Evolutionary conservation across 225 moss, liverwort and hornwort genomes (phyloP), one percentile per base, ranked within the genome.

Genomic region (Physcomitrium patens): DNA sequence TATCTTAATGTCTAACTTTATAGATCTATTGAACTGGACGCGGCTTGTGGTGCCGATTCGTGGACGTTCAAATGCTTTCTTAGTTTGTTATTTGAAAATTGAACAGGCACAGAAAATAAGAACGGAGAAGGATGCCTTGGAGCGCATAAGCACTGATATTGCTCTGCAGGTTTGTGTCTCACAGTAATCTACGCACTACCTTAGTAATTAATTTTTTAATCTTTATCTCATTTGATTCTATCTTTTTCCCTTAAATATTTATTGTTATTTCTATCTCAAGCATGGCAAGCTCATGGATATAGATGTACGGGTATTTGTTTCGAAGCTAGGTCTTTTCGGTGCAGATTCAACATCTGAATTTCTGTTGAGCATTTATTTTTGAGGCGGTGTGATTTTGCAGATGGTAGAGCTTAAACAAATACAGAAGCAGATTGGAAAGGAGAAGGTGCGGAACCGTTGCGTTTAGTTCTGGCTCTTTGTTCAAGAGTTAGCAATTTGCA

Each of bases 401-500:
- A 78, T 89, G 83, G 86, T 86, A 76, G 88, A 89, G 70, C 85
- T 89, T 10, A 83, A 69, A 60, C 88, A 89, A 81, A 14, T 68
- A 28, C 78, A 86, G 43, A 86, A 82, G 63, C 88, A 83, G 22
- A 8, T 89, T 56, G 83, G 83, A 73, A 89, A 86, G 65, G 86
- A 89, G 67, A 89, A 86, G 88, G 88, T 89, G 50, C 49, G 63
- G 55, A 17, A 27, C 13, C 65, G 23, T 50, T 72, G 3, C 17
- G 23, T 15, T 72, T 37, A 74, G 20, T 67, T 70, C 45, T 62
- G 12, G 18, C 70, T 60, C 19, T 55, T 27, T 17, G 49, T 20
- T 24, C 7, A 56, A 20, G 70, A 27, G 66, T 16, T 1, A 44
- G 0, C 65, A 66, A 16, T 26, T 65, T 18, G 47, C 46, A 47